Conservation (phyloP, 139 green algal species). For the Picochlorum costavermella region DNA sequence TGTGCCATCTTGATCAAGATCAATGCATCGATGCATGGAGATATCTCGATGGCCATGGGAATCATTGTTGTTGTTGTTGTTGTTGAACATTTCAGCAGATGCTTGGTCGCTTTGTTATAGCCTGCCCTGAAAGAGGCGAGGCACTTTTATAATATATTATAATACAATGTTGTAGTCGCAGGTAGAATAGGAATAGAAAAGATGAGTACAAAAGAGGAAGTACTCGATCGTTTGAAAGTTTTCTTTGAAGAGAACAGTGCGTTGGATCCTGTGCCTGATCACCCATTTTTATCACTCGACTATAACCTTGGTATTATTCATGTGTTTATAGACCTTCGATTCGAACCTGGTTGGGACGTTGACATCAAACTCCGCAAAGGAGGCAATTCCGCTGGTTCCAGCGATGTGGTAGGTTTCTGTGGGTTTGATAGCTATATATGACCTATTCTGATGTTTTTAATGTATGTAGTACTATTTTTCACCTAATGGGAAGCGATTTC, state of each 20-base stretch:
- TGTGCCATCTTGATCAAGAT: background rate
- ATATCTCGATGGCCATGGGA: no score
- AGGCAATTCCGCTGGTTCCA: slow-evolving; percentile 36
- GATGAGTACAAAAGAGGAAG: background rate
- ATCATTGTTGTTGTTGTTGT: no score
- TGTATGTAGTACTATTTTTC: slow-evolving; percentile 43
- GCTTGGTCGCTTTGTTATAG: no score
- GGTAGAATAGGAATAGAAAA: background rate
- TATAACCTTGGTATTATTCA: background rate
- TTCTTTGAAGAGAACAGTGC: slow-evolving; percentile 29
- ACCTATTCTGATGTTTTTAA: background rate
- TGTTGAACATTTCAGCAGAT: no score
- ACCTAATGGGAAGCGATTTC: slow-evolving; percentile 35
- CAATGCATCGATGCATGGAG: no score
- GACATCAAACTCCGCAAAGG: slow-evolving; percentile 39
- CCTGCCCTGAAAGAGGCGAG: no score
- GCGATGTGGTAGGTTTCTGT: slow-evolving; percentile 30
- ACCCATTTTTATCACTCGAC: background rate
- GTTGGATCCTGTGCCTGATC: background rate
- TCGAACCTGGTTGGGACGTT: slow-evolving; percentile 40
- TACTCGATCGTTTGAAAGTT: slow-evolving; percentile 10
- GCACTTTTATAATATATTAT: no score
- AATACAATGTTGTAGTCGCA: background rate
- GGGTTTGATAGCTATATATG: background rate
- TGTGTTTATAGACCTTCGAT: background rate